A percentile compares a stretch with the other conserved stretches of the same genome.
These are phyloP conservation scores for Kappamyces sp. DNA, from an alignment of 192 early-diverging fungal species.

Conservation along the genomic window DNA sequence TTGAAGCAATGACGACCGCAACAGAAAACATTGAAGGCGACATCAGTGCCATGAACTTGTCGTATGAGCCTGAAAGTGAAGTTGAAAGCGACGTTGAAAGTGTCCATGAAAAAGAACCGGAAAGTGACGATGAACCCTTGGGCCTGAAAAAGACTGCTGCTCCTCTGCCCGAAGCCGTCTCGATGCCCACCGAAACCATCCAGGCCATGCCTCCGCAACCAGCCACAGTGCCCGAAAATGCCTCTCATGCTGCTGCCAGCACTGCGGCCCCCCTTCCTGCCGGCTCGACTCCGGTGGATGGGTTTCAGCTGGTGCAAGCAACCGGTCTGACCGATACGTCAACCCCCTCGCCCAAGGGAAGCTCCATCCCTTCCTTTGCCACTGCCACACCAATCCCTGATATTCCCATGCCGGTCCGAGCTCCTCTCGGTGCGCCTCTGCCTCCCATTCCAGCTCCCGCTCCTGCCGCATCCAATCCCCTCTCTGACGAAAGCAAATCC, in stretches of 20 bases:
- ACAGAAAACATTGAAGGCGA: no score
- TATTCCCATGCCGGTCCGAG: constrained; percentile 5
- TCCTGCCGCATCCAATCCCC: constrained; percentile 5
- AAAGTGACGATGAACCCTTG: neutral
- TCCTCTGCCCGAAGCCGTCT: no score
- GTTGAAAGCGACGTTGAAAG: neutral
- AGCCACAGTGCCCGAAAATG: no score
- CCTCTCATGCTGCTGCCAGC: no score
- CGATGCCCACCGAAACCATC: no score
- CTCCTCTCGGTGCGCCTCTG: constrained; percentile 11
- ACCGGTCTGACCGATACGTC: constrained; percentile 23
- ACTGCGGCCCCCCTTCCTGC: no score
- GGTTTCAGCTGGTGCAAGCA: constrained; percentile 14
- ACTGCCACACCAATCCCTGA: constrained; percentile 24
- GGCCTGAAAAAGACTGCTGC: no score
- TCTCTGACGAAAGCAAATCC: constrained; percentile 30
- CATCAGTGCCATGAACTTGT: no score
- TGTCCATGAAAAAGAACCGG: neutral
- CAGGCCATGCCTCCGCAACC: no score
- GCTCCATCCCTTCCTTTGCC: constrained; percentile 31
- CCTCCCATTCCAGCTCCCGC: neutral
- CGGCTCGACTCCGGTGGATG: neutral
- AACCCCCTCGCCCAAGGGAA: constrained; percentile 20
- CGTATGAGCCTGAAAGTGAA: neutral
- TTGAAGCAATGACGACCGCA: no score